These are phyloP conservation scores for Naganishia sp. DNA, from an alignment of 1,284 basidiomycete genomes.

Conservation along the genomic window DNA sequence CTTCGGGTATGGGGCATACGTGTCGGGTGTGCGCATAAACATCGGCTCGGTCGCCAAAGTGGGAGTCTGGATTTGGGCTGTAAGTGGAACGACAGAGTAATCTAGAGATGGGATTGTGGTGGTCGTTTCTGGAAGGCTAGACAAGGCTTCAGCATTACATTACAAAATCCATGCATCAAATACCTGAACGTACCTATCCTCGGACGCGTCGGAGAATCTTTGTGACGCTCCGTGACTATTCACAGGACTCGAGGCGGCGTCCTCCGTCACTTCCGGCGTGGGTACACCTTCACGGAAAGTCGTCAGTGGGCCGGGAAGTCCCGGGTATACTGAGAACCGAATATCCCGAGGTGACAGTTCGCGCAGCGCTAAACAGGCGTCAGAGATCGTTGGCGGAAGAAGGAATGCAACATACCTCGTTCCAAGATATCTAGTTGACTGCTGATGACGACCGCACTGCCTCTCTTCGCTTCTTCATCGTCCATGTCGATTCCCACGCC, in stretches of 20 bases:
- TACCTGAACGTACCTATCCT: constrained; percentile 4
- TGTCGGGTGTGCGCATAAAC: neutral
- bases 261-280: neutral
- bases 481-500: constrained; percentile 33
- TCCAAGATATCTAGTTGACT: constrained; percentile 52
- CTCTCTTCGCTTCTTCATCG: constrained; percentile 42
- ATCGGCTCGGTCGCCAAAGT: neutral
- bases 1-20: neutral
- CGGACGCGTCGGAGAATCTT: constrained; percentile 11
- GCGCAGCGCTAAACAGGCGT: constrained; percentile 44
- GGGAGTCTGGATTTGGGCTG: constrained; percentile 37
- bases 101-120: neutral
- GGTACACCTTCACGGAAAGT: neutral
- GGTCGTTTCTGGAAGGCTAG: too few relatives aligned
- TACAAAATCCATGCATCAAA: too few relatives aligned
- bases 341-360: constrained; percentile 50
- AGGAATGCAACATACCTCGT: constrained; percentile 40
- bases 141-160: too few relatives aligned
- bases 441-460: constrained; percentile 51
- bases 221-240: neutral
- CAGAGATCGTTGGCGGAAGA: neutral
- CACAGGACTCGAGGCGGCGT: neutral
- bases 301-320: neutral
- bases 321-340: constrained; percentile 38
- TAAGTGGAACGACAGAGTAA: constrained; percentile 29